These are phyloP conservation scores for Aspergillus intermedius DNA, from an alignment of 2,329 filamentous ascomycete species.

Conservation along the genomic window DNA sequence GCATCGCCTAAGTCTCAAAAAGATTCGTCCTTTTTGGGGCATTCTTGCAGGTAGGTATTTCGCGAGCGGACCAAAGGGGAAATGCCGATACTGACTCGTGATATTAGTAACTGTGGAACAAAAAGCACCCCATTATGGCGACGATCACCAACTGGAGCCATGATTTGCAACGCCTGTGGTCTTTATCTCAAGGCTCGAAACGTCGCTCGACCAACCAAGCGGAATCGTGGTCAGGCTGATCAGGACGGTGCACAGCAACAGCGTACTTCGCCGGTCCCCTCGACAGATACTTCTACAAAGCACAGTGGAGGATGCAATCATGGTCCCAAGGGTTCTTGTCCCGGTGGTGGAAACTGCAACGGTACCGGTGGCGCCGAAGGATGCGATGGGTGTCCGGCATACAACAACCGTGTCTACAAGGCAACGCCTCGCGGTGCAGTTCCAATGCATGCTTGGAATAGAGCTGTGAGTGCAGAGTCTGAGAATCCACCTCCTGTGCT, in stretches of 20 bases:
- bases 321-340: conserved; percentile 72
- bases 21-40: conserved; percentile 34
- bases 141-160: conserved; percentile 83
- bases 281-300: conserved; percentile 25
- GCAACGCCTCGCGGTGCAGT: conserved; percentile 49
- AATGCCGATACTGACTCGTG: conserved; percentile 6
- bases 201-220: conserved; percentile 77
- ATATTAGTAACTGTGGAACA: conserved; percentile 79
- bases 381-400: conserved; percentile 92
- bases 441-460: conserved; percentile 26
- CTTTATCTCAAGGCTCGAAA: conserved; percentile 92
- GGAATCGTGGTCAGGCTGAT: conserved; percentile 61
- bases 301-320: conserved; percentile 23
- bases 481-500: conserved; percentile 10
- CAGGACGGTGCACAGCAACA: conserved; percentile 17
- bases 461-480: conserved; percentile 23
- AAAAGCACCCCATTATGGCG: conserved; percentile 93
- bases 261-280: conserved; percentile 27
- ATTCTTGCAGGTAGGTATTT: conserved; percentile 35
- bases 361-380: conserved; percentile 92
- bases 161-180: conserved; percentile 96
- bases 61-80: background rate
- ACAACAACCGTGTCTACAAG: conserved; percentile 95
- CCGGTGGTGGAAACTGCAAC: conserved; percentile 90
- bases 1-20: conserved; percentile 31